Evolutionary conservation across 495 filamentous ascomycete genomes (phyloP).

Genomic region (Articulospora tetracladia): DNA sequence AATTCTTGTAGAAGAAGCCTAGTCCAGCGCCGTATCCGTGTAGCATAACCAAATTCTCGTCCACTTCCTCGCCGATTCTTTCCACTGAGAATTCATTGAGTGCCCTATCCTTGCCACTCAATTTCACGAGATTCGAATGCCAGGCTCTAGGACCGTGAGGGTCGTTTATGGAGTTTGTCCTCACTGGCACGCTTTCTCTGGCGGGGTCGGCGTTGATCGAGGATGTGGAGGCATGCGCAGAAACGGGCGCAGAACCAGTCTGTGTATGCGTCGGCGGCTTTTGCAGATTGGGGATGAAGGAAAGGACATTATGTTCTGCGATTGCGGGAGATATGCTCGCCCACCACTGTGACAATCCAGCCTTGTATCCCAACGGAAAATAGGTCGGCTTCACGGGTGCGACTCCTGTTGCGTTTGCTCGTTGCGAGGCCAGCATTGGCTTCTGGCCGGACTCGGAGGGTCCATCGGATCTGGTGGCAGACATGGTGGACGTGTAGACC

Average conservation of each 20-base stretch:
- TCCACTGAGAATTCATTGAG: constrained; percentile 94
- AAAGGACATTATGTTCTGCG: constrained; percentile 87
- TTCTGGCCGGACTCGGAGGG: constrained; percentile 40
- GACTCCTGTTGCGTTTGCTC: constrained; percentile 36
- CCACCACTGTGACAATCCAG: constrained; percentile 95
- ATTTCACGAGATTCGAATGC: constrained; percentile 77
- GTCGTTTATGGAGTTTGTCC: constrained; percentile 50
- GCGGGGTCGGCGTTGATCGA: constrained; percentile 34
- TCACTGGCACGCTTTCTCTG: constrained; percentile 9
- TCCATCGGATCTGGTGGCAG: constrained; percentile 27
- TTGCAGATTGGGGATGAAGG: constrained; percentile 79
- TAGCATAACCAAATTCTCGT: constrained; percentile 88
- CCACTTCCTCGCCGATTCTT: constrained; percentile 67
- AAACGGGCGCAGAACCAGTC: constrained; percentile 51
- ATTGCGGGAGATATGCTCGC: constrained; percentile 71
- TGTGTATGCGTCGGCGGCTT: constrained; percentile 69
- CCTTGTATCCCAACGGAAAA: constrained; percentile 89
- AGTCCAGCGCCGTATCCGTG: constrained; percentile 96
- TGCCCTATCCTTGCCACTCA: constrained; percentile 80
- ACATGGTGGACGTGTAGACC: constrained; percentile 28
- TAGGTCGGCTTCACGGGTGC: constrained; percentile 30
- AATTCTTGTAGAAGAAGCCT: constrained; percentile 98
- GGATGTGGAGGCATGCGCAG: constrained; percentile 27
- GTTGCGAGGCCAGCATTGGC: constrained; percentile 47
- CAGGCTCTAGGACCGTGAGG: constrained; percentile 84